phyloP scores from a whole-genome alignment of 192 early-diverging fungal species.

The Rhizophagus clarus region DNA sequence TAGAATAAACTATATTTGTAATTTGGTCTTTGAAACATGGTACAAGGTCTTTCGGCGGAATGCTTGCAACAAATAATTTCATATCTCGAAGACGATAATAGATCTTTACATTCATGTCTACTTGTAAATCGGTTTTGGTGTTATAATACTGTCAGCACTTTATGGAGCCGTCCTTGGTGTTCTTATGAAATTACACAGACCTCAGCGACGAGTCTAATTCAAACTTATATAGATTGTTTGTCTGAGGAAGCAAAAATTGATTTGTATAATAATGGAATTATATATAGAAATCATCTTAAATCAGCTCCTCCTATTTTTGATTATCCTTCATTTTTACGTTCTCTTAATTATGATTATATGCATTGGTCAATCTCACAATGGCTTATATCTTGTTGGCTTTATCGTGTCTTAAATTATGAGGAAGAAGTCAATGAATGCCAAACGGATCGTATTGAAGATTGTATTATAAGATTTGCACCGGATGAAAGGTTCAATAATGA shows the following conservation, averaged over 20 bases:
- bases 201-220: neutral
- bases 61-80: slow-evolving; percentile 11
- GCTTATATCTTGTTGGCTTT: slow-evolving; percentile 8
- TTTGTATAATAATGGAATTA: slow-evolving; percentile 1
- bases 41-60: neutral
- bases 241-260: neutral
- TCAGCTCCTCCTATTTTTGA: neutral
- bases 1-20: no score
- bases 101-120: neutral
- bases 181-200: neutral
- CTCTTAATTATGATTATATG: slow-evolving; percentile 6
- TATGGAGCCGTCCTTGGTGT: slow-evolving; percentile 1
- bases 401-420: neutral
- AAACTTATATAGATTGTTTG: slow-evolving; percentile 1
- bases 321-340: neutral
- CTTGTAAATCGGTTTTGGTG: slow-evolving; percentile 10
- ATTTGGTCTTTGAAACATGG: neutral
- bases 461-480: neutral
- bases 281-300: neutral
- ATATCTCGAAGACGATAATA: neutral
- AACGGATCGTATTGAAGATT: neutral
- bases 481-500: neutral
- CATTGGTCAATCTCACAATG: slow-evolving; percentile 3
- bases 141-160: neutral
- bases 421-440: neutral